Percentiles rank a stretch among this genome's conserved stretches.
These are phyloP conservation scores for Arthroderma sp. DNA, from an alignment of 2,329 filamentous ascomycete genomes.

Conservation along the genomic window DNA sequence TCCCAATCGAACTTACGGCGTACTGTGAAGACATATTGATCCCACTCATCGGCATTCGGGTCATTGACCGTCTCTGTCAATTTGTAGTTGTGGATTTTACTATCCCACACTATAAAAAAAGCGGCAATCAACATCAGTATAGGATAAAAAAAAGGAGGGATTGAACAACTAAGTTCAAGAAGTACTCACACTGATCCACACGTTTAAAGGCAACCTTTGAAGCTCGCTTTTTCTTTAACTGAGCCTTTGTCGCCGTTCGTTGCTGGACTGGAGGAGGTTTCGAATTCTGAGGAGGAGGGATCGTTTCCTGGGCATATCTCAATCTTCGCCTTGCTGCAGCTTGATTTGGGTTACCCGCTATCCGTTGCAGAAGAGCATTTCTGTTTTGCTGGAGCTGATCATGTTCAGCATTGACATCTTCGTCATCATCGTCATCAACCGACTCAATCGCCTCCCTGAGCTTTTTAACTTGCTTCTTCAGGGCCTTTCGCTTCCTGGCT, in stretches of 20 bases:
- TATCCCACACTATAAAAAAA: conserved; percentile 34
- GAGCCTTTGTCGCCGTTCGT: not conserved
- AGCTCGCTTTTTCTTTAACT: conserved; percentile 30
- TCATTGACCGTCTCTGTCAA: conserved; percentile 54
- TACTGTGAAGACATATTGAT: conserved; percentile 72
- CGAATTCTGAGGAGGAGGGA: conserved; percentile 3
- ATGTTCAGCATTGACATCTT: conserved; percentile 9
- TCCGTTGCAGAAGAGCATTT: conserved; percentile 1
- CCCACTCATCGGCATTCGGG: conserved; percentile 53
- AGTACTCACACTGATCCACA: conserved; percentile 43
- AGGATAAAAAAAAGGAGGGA: not conserved
- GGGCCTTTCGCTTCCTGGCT: conserved; percentile 21
- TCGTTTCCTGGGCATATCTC: not conserved
- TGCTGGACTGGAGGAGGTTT: not conserved
- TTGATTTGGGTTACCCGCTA: no score
- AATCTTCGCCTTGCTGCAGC: not conserved
- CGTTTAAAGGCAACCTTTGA: conserved; percentile 55
- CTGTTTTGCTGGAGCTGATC: conserved; percentile 4
- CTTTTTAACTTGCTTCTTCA: conserved; percentile 27
- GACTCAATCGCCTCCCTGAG: conserved; percentile 24
- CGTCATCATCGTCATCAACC: conserved; percentile 19
- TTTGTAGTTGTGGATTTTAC: conserved; percentile 50
- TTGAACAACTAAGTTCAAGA: not conserved
- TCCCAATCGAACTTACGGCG: conserved; percentile 73
- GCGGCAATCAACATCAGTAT: not conserved